These are phyloP conservation scores for Penicillium goetzii DNA, from an alignment of 495 filamentous ascomycete genomes.

Conservation along the genomic window DNA sequence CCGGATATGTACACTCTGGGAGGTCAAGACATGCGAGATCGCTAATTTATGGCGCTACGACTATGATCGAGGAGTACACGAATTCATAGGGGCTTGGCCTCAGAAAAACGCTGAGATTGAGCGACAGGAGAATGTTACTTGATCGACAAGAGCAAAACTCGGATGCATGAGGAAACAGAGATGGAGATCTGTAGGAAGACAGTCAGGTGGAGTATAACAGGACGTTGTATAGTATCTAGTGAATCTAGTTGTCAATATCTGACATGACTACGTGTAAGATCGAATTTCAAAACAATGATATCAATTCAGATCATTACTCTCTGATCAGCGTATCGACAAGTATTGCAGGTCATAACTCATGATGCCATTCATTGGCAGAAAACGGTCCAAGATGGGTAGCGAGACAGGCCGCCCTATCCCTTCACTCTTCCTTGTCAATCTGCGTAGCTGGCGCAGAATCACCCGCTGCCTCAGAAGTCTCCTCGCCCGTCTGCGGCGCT, in stretches of 20 bases:
- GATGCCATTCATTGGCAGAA: slow-evolving; percentile 23
- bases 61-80: background rate
- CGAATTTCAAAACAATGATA: background rate
- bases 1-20: background rate
- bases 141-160: too few species aligned
- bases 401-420: background rate
- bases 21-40: background rate
- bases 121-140: too few species aligned
- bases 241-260: background rate
- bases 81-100: background rate
- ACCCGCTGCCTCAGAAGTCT: slow-evolving; percentile 9
- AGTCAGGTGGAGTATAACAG: slow-evolving; percentile 8
- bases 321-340: slow-evolving; percentile 7
- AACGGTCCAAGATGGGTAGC: slow-evolving; percentile 10
- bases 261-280: background rate
- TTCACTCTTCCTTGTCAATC: slow-evolving; percentile 25
- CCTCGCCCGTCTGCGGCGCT: slow-evolving; percentile 12
- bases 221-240: background rate
- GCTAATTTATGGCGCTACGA: background rate
- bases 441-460: slow-evolving; percentile 20
- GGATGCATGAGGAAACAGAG: too few species aligned
- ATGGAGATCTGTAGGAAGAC: background rate
- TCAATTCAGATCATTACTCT: slow-evolving; percentile 8
- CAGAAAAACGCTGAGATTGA: too few species aligned
- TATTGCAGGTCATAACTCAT: slow-evolving; percentile 37